Evolutionary conservation across 2,329 filamentous ascomycete species (phyloP).

Genomic region (Colletotrichum noveboracense): DNA sequence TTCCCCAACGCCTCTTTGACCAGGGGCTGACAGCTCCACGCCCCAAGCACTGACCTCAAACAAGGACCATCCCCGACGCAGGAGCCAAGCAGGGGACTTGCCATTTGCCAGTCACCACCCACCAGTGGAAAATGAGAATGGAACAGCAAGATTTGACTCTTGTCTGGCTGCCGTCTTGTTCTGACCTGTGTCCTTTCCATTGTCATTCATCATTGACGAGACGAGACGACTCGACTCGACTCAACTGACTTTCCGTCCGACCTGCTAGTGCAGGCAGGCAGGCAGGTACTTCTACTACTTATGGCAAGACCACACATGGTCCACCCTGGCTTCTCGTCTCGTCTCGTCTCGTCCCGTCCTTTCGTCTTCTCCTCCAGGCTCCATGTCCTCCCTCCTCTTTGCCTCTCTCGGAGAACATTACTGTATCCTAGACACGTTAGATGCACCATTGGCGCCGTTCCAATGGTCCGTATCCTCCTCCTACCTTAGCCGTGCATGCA

Average conservation of each 20-base stretch:
- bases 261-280: neutral
- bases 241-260: neutral
- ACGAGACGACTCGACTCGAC: neutral
- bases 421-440: neutral
- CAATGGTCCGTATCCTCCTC: conserved; percentile 10
- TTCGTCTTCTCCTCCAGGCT: neutral
- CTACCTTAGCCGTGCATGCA: conserved; percentile 3
- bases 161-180: neutral
- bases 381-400: neutral
- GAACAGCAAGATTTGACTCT: neutral
- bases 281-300: neutral
- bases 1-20: neutral
- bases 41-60: conserved; percentile 17
- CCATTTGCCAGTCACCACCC: neutral
- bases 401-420: neutral
- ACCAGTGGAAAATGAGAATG: neutral
- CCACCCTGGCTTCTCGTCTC: neutral
- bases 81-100: neutral
- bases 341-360: neutral
- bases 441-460: conserved; percentile 10
- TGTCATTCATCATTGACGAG: neutral
- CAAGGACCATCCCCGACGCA: conserved; percentile 14
- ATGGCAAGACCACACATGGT: neutral
- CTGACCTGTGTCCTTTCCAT: neutral
- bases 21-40: neutral